Base-by-base conservation (phyloP, 2,329 filamentous ascomycete genomes). In the Xylariaceae sp. region DNA sequence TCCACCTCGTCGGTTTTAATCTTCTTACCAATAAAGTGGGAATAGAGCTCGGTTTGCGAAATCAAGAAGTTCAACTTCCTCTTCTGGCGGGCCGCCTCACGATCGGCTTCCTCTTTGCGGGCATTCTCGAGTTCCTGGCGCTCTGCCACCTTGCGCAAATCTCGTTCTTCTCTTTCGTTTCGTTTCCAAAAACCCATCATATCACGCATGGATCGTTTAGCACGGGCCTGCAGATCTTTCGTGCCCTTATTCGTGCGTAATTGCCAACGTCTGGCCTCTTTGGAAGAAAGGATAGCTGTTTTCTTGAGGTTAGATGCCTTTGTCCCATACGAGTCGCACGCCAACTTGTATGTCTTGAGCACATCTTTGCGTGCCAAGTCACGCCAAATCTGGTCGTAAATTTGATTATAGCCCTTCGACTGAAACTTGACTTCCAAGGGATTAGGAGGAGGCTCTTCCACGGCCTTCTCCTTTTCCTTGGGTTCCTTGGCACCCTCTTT, bases 101-200 rank as follows among this genome's bases (percentile, higher is more conserved):
- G 92, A 69, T 97, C 94, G 4, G 94, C 94, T 78, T 99, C 94
- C 61, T 93, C 92, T 76, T 93, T 95, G 76, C 94, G 92, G 15
- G 94, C 94, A 70, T 94, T 95, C 73, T 99, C 94, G 52, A 99
- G 84, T 77, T 97, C 94, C 74, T 96, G 92, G 73, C 88, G 90
- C 79, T 99, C 94, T 4, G 94, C 94, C 55, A 92, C 87, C 78
- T 96, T 95, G 67, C 94, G 88, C 65, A 95, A 80, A 73, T 99
- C 94, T 62, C 94, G 90, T 73, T 99, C 94, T 73, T 99, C 94
- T 56, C 93, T 89, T 75, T 99, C 94, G 73, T 99, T 99, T 59
- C 93, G 88, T 77, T 97, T 97, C 94, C 94, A 99, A 82, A 97
- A 99, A 59, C 90, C 87, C 84, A 97, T 94, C 94, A 99, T 99